Percentiles rank a stretch among this genome's conserved stretches.
These are phyloP conservation scores for Candida ortonii DNA, from an alignment of 805 yeast species.

Conservation along the genomic window DNA sequence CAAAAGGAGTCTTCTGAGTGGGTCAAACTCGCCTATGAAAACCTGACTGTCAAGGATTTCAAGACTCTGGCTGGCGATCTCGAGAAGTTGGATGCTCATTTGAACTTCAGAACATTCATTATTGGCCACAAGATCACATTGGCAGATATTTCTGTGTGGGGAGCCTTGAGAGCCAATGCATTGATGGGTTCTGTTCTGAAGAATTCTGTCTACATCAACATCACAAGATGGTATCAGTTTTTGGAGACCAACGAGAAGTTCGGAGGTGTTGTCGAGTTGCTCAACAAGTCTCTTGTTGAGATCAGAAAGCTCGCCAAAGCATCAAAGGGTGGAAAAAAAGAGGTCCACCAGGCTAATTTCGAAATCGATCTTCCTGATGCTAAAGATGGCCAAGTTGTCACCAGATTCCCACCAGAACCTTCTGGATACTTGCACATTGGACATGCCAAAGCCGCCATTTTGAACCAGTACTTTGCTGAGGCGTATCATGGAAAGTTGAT, in stretches of 20 bases:
- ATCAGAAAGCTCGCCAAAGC: slow-evolving; percentile 61
- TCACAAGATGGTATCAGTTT: slow-evolving; percentile 89
- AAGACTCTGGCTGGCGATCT: slow-evolving; percentile 75
- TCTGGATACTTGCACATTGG: slow-evolving; percentile 99
- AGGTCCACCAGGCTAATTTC: slow-evolving; percentile 88
- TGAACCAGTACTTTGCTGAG: slow-evolving; percentile 95
- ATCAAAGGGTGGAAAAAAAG: slow-evolving; percentile 67
- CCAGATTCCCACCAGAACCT: slow-evolving; percentile 99
- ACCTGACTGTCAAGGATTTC: slow-evolving; percentile 80
- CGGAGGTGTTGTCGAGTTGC: slow-evolving; percentile 63
- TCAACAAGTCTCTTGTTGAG: slow-evolving; percentile 69
- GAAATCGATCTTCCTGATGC: slow-evolving; percentile 94
- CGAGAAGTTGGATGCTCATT: slow-evolving; percentile 76
- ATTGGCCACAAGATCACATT: slow-evolving; percentile 63
- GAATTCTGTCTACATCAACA: slow-evolving; percentile 77
- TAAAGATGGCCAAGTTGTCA: slow-evolving; percentile 89
- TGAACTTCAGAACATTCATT: slow-evolving; percentile 80
- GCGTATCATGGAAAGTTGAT: slow-evolving; percentile 95
- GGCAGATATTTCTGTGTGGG: slow-evolving; percentile 91
- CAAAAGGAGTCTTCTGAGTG: slow-evolving; percentile 51
- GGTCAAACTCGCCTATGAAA: slow-evolving; percentile 64
- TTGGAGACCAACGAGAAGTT: slow-evolving; percentile 66
- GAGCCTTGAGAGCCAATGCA: slow-evolving; percentile 88
- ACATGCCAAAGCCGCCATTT: slow-evolving; percentile 96
- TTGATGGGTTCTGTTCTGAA: slow-evolving; percentile 89